These are phyloP conservation scores for Aspergillus persii DNA, from an alignment of 2,329 filamentous ascomycete species.

Conservation along the genomic window DNA sequence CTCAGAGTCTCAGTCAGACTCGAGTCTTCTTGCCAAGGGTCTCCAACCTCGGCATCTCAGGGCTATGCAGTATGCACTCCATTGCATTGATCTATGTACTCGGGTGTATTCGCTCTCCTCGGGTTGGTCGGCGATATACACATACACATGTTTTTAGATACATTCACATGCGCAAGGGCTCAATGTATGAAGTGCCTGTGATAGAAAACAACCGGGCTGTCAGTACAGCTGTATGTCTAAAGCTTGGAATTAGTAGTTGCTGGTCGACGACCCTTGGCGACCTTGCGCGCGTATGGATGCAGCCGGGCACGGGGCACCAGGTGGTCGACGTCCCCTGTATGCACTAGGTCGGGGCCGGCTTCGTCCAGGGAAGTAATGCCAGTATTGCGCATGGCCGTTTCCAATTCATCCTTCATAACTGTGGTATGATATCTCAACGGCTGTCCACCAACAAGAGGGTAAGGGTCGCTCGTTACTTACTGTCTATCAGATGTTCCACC, in stretches of 20 bases:
- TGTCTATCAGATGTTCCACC: slow-evolving; percentile 54
- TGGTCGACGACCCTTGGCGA: slow-evolving; percentile 29
- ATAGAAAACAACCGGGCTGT: too few species aligned
- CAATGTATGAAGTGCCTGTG: too few species aligned
- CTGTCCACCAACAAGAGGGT: not conserved
- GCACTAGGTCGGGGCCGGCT: slow-evolving; percentile 44
- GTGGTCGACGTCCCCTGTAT: slow-evolving; percentile 52
- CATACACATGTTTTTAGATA: not conserved
- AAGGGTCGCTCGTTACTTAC: slow-evolving; percentile 40
- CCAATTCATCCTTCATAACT: slow-evolving; percentile 49
- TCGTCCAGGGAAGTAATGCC: slow-evolving; percentile 47
- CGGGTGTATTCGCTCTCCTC: not conserved
- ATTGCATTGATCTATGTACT: not conserved
- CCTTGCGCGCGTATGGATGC: slow-evolving; percentile 44
- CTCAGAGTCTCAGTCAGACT: too few species aligned
- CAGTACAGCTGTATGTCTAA: slow-evolving; percentile 12
- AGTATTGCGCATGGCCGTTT: slow-evolving; percentile 48
- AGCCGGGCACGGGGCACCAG: slow-evolving; percentile 42
- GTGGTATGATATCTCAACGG: slow-evolving; percentile 1
- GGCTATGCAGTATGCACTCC: not conserved
- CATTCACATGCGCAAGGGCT: too few species aligned
- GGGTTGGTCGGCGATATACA: not conserved
- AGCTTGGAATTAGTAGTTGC: slow-evolving; percentile 22
- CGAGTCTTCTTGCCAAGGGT: not conserved
- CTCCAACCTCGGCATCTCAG: not conserved